Percentiles rank a stretch among this genome's conserved stretches.
Conservation (phyloP, 768 basidiomycete species). For the Naganishia vaughanmartiniae region DNA sequence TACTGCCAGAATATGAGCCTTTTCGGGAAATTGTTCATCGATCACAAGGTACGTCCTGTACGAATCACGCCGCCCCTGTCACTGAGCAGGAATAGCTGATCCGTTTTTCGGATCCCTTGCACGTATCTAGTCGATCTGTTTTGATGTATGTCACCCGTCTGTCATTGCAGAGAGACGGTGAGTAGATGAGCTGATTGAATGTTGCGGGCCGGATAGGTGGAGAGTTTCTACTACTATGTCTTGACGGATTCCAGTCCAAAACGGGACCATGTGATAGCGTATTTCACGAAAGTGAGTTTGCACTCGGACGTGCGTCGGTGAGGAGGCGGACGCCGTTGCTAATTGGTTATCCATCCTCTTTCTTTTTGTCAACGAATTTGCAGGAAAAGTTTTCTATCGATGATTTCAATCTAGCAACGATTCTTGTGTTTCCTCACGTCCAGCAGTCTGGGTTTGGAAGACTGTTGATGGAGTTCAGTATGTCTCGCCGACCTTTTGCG, state of each 20-base stretch:
- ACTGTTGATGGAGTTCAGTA: slow-evolving; percentile 97
- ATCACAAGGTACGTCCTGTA: slow-evolving; percentile 74
- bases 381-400: slow-evolving; percentile 95
- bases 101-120: not conserved
- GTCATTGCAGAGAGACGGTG: not conserved
- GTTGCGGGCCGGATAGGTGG: slow-evolving; percentile 37
- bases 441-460: slow-evolving; percentile 87
- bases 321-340: too few relatives aligned
- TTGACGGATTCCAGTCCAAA: slow-evolving; percentile 77
- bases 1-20: slow-evolving; percentile 94
- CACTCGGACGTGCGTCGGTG: too few relatives aligned
- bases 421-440: slow-evolving; percentile 89
- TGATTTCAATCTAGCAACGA: slow-evolving; percentile 95
- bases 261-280: slow-evolving; percentile 75
- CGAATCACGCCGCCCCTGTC: not conserved
- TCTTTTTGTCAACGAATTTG: not conserved
- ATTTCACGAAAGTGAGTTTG: slow-evolving; percentile 64
- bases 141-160: slow-evolving; percentile 25
- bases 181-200: not conserved
- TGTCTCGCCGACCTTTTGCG: slow-evolving; percentile 44
- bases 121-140: slow-evolving; percentile 32
- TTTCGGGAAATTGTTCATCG: slow-evolving; percentile 98
- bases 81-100: too few relatives aligned
- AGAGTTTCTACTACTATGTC: slow-evolving; percentile 78
- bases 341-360: not conserved